These are phyloP conservation scores for Avena atlantica DNA, from an alignment of 176 grass and related monocot species.

Conservation along the genomic window DNA sequence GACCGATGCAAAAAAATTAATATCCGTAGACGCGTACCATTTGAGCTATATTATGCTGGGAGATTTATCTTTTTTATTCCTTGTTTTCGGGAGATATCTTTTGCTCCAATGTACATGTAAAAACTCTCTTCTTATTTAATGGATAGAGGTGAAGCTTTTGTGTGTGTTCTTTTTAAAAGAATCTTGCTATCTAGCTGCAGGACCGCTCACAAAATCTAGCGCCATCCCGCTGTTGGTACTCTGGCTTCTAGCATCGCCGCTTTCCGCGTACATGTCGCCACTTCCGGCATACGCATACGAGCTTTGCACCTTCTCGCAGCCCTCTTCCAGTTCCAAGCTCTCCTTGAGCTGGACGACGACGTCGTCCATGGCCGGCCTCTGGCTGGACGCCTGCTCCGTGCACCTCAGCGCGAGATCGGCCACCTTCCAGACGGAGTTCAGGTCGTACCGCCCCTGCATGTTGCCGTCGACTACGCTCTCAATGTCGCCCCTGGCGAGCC, in stretches of 20 bases:
- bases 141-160: no score
- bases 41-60: no score
- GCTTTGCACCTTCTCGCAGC: slow-evolving; percentile 12
- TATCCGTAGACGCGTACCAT: no score
- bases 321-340: slow-evolving; percentile 51
- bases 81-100: no score
- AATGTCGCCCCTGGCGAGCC: slow-evolving; percentile 58
- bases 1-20: no score
- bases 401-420: slow-evolving; percentile 50
- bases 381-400: slow-evolving; percentile 29
- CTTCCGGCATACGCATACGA: slow-evolving; percentile 7
- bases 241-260: neutral
- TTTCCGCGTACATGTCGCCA: neutral
- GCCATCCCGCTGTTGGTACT: neutral
- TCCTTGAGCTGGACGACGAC: slow-evolving; percentile 64
- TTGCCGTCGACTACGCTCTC: slow-evolving; percentile 52
- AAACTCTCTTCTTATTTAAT: no score
- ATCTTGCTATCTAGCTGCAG: slow-evolving; percentile 17
- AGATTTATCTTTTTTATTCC: no score
- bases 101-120: no score
- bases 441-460: slow-evolving; percentile 53
- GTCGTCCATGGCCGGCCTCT: slow-evolving; percentile 59
- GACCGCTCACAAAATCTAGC: slow-evolving; percentile 4
- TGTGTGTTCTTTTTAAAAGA: no score
- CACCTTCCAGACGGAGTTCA: slow-evolving; percentile 71